Evolutionary conservation across 345 rosid genomes (phyloP).

Genomic region (Salix suchowensis): DNA sequence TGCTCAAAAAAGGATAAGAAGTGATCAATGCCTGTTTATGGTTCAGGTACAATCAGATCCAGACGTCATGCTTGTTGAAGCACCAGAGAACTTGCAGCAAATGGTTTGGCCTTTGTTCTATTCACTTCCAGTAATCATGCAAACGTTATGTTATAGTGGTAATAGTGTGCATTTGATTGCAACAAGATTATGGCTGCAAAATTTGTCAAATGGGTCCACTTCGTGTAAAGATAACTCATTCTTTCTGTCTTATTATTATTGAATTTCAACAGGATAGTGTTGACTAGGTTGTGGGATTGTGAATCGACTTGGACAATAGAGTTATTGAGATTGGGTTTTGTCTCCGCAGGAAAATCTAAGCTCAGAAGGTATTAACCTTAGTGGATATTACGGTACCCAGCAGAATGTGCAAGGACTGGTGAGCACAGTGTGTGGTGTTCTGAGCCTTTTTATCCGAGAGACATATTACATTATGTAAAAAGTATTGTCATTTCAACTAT

Average conservation of each 20-base stretch:
- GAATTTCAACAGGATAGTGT: not conserved
- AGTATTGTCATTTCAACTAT: not conserved
- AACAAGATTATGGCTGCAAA: not conserved
- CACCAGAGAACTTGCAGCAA: slow-evolving; percentile 47
- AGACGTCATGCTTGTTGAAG: slow-evolving; percentile 37
- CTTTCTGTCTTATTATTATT: not conserved
- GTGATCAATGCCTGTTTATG: not conserved
- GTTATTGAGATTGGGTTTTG: not conserved
- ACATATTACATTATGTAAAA: not conserved
- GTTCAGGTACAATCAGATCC: slow-evolving; percentile 46
- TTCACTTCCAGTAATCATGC: not conserved
- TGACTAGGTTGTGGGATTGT: too few relatives aligned
- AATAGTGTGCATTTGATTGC: not conserved
- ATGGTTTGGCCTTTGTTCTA: slow-evolving; percentile 42
- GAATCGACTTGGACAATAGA: not conserved
- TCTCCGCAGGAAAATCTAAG: slow-evolving; percentile 41
- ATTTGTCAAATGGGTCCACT: not conserved
- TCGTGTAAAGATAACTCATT: too few relatives aligned
- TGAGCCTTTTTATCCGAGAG: too few relatives aligned
- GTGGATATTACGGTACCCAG: slow-evolving; percentile 49
- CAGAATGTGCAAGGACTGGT: slow-evolving; percentile 58
- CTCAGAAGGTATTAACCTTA: slow-evolving; percentile 45
- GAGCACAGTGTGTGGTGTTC: not conserved
- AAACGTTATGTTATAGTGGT: not conserved
- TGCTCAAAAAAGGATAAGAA: not conserved